phyloP scores from a whole-genome alignment of 768 basidiomycete genomes.

The Xerocomellus amylosporus region DNA sequence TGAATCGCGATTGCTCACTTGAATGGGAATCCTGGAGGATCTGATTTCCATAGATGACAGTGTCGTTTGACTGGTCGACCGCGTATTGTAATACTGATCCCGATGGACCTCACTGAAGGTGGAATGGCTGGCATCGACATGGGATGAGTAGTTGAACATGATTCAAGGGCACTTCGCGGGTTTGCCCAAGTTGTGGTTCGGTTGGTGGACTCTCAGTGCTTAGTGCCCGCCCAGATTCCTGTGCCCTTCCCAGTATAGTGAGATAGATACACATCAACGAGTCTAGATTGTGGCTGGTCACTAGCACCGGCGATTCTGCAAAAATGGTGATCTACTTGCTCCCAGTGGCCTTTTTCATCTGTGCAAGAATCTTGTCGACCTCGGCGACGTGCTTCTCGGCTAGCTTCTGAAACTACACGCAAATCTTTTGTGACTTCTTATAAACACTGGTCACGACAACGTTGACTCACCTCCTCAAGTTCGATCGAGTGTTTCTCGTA shows the following conservation, averaged over 20 bases:
- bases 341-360: conserved; percentile 57
- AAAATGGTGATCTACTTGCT: conserved; percentile 17
- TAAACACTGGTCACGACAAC: not conserved
- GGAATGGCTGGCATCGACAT: too few species aligned
- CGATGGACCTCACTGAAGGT: too few species aligned
- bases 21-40: conserved; percentile 15
- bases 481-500: conserved; percentile 68
- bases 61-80: not conserved
- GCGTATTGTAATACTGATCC: too few species aligned
- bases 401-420: conserved; percentile 68
- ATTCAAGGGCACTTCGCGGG: too few species aligned
- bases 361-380: conserved; percentile 61
- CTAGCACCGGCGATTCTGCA: not conserved
- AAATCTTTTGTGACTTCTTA: not conserved
- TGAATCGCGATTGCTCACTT: not conserved
- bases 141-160: too few species aligned
- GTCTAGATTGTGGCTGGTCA: not conserved
- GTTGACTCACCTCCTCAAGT: conserved; percentile 50
- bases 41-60: conserved; percentile 19
- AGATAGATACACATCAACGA: not conserved
- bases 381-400: conserved; percentile 60
- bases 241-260: too few species aligned
- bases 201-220: too few species aligned
- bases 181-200: too few species aligned
- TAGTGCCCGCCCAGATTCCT: too few species aligned